Percentiles rank a stretch among this genome's conserved stretches.
Conservation (phyloP, 805 yeast genomes). For the Lipomyces yamadae region DNA sequence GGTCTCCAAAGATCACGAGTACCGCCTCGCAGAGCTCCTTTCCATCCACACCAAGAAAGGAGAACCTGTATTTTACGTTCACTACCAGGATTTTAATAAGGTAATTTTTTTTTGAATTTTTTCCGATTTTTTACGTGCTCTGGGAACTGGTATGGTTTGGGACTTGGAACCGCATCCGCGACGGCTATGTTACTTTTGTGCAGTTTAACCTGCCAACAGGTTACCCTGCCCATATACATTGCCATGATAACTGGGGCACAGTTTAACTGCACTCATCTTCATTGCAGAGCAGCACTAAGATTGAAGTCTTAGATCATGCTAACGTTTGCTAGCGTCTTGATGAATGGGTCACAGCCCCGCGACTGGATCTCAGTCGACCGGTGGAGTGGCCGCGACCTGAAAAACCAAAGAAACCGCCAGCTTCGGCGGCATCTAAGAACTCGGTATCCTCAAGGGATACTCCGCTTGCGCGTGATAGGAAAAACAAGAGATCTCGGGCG, state of each 20-base stretch:
- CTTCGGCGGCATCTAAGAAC: conserved; percentile 39
- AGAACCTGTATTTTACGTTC: conserved; percentile 83
- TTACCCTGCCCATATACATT: not conserved
- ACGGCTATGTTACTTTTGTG: not conserved
- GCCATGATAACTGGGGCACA: too few relatives aligned
- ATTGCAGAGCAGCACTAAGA: too few relatives aligned
- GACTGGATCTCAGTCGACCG: conserved; percentile 73
- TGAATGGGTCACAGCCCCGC: conserved; percentile 82
- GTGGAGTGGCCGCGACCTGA: conserved; percentile 72
- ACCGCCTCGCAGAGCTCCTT: conserved; percentile 81
- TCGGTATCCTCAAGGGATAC: conserved; percentile 21
- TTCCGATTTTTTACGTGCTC: conserved; percentile 2
- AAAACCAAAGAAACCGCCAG: conserved; percentile 52
- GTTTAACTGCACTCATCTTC: too few relatives aligned
- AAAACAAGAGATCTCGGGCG: conserved; percentile 28
- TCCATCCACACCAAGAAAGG: conserved; percentile 77
- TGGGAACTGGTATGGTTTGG: not conserved
- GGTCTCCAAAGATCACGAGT: conserved; percentile 79
- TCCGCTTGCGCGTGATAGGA: conserved; percentile 28
- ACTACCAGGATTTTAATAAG: conserved; percentile 91
- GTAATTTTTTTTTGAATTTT: conserved; percentile 21
- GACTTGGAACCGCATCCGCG: not conserved
- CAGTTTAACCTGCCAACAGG: not conserved
- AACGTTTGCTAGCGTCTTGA: conserved; percentile 64
- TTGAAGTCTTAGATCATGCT: not conserved